phyloP scores from a whole-genome alignment of 1,284 basidiomycete genomes.

The Cryptococcus sp. region DNA sequence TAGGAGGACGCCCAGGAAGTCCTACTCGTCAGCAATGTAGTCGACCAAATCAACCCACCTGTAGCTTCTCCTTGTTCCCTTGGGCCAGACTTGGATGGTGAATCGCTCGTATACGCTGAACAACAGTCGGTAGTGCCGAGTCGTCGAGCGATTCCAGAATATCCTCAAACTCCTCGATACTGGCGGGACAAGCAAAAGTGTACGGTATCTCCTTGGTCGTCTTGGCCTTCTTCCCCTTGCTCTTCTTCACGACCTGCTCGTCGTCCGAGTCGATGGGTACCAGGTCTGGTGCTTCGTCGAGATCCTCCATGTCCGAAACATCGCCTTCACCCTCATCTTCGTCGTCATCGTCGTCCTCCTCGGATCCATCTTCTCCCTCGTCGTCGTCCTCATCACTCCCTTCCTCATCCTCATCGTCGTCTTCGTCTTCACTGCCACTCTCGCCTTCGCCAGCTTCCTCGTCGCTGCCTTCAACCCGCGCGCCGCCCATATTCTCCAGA shows the following conservation, averaged over 20 bases:
- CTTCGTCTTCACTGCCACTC: constrained; percentile 32
- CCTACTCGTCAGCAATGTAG: constrained; percentile 46
- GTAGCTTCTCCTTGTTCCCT: constrained; percentile 87
- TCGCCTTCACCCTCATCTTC: constrained; percentile 29
- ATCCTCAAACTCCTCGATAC: constrained; percentile 81
- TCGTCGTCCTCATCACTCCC: constrained; percentile 33
- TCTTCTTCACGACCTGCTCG: constrained; percentile 19
- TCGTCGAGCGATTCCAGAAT: constrained; percentile 66
- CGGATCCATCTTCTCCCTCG: constrained; percentile 31
- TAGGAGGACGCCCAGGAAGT: constrained; percentile 73
- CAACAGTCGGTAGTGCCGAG: constrained; percentile 68
- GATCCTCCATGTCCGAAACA: constrained; percentile 28
- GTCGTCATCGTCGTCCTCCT: constrained; percentile 30
- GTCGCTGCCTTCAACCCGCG: constrained; percentile 35
- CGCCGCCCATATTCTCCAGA: constrained; percentile 34
- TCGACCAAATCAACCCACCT: constrained; percentile 56
- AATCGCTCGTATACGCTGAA: constrained; percentile 84
- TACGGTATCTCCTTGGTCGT: constrained; percentile 73
- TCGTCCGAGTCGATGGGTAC: constrained; percentile 35
- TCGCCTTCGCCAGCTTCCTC: constrained; percentile 30
- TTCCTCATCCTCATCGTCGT: constrained; percentile 32
- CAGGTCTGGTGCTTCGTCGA: constrained; percentile 30
- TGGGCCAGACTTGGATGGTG: constrained; percentile 85
- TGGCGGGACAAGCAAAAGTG: constrained; percentile 82
- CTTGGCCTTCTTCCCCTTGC: constrained; percentile 47